Percentiles rank a stretch among this genome's conserved stretches.
phyloP scores from a whole-genome alignment of 495 filamentous ascomycete genomes.

The Oleoguttula mirabilis region DNA sequence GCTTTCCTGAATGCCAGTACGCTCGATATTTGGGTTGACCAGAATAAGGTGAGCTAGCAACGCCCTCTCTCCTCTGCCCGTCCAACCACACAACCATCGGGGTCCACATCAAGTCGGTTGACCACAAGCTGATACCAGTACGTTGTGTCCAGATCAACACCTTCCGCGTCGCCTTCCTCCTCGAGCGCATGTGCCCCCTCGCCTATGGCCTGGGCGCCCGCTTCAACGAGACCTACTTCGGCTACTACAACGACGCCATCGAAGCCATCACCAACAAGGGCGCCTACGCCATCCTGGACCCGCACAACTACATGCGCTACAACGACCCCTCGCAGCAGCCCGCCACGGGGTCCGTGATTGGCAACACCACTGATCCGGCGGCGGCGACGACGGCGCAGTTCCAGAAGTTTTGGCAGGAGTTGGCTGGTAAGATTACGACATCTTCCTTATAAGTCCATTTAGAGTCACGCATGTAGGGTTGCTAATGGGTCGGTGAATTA shows the following conservation, averaged over 20 bases:
- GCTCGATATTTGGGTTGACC: constrained; percentile 19
- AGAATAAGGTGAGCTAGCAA: constrained; percentile 3
- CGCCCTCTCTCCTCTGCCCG: no score
- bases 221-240: constrained; percentile 26
- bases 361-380: constrained; percentile 20
- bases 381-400: constrained; percentile 21
- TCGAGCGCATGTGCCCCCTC: constrained; percentile 26
- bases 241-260: constrained; percentile 19
- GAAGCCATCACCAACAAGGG: constrained; percentile 21
- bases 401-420: constrained; percentile 22
- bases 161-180: constrained; percentile 22
- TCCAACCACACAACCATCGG: no score
- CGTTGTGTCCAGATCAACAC: constrained; percentile 18
- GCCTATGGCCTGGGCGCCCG: constrained; percentile 19
- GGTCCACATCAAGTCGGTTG: no score
- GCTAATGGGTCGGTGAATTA: no score
- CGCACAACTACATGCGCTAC: constrained; percentile 28
- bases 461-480: no score
- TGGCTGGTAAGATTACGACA: no score
- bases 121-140: no score
- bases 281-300: constrained; percentile 24
- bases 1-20: constrained; percentile 22
- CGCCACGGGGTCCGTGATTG: constrained; percentile 21
- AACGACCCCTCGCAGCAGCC: constrained; percentile 25
- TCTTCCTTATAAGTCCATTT: no score